Base-by-base conservation (phyloP, 352 stramenopile species). In the Pythium inflatum region DNA sequence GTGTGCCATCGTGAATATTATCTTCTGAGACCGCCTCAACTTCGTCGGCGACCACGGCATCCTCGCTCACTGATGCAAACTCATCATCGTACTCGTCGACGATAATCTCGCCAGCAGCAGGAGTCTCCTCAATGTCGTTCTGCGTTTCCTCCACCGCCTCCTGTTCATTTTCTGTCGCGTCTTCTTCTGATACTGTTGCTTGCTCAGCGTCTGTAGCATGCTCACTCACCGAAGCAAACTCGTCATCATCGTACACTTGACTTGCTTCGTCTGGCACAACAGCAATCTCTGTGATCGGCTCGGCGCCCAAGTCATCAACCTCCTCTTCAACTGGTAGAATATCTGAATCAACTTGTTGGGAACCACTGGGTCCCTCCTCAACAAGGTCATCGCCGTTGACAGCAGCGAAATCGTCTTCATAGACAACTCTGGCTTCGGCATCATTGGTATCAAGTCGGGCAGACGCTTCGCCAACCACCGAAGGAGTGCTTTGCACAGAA, bases 151-250 rank as follows among this genome's bases (percentile, higher is more conserved):
- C 33, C 20, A 13, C 43, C 20, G 16, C 16, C 20, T 33, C 27
- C 51, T 30, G 22, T 24, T 59, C 49, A 45, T 28, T 45, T 30
- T 18, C 51, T 14, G 16, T 28, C 30, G 12, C 12, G 9, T 18
- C 18, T 24, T 49, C 36, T 6, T 62, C 55, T 2, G 2, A 9
- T 20, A 51, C 25, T 12, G 55, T 27, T 28, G n/a, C 31, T 5
- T n/a, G 22, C 20, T 22, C 24, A 16, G 27, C 16, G 24, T 28
- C 50, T 6, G n/a, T 4, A 27, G 31, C 48, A 62, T 34, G 74
- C 12, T 68, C 74, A 12, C 56, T 77, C 0, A 72, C 34, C 3
- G 73, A 80, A 28, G 70, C 69, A 43, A 89, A 87, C 16, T 87
- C 77, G 16, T 88, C 77, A 7, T 76, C 67, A 20, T 63, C 53